phyloP scores from a whole-genome alignment of 176 grass and related monocot genomes.

The Pontederia crassipes region DNA sequence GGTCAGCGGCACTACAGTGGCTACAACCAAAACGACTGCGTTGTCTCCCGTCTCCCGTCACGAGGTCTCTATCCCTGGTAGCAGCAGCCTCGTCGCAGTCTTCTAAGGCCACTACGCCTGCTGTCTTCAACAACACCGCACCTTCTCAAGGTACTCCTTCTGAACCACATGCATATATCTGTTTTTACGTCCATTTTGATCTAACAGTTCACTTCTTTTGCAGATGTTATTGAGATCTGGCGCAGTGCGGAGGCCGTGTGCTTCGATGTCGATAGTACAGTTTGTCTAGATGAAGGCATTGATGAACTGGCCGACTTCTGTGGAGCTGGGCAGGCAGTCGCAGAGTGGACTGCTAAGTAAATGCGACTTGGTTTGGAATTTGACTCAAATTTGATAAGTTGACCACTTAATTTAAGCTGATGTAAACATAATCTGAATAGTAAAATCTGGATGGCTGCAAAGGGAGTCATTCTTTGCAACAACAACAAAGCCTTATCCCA shows the following conservation, averaged over 20 bases:
- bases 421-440: not conserved
- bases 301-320: conserved; percentile 85
- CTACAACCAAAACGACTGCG: no score
- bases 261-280: conserved; percentile 91
- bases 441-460: no score
- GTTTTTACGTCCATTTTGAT: not conserved
- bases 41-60: not conserved
- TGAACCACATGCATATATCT: not conserved
- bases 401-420: not conserved
- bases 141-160: conserved; percentile 31
- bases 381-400: not conserved
- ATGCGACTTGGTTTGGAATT: not conserved
- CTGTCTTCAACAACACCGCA: conserved; percentile 18
- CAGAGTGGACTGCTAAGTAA: conserved; percentile 81
- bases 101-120: conserved; percentile 5
- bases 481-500: no score
- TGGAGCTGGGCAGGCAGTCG: conserved; percentile 63
- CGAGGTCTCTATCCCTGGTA: conserved; percentile 20
- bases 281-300: conserved; percentile 80
- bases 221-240: conserved; percentile 52
- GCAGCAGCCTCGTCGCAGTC: conserved; percentile 20
- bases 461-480: no score
- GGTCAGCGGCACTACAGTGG: no score
- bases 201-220: not conserved
- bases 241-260: conserved; percentile 53